These are phyloP conservation scores for Nannochloropsis gaditana DNA, from an alignment of 108 stramenopile genomes.

Conservation along the genomic window DNA sequence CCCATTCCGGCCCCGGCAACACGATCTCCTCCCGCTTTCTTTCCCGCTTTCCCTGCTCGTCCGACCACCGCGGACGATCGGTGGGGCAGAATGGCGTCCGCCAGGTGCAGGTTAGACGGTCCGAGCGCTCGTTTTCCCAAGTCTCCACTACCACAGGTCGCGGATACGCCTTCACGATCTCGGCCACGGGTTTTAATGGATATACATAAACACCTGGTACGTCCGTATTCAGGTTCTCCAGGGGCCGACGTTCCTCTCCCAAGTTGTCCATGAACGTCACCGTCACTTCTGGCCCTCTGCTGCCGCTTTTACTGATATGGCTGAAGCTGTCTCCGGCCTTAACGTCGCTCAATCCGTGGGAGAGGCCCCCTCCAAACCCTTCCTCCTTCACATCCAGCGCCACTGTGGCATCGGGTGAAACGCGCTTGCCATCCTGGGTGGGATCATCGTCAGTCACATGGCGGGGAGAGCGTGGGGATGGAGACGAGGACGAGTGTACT, in stretches of 20 bases:
- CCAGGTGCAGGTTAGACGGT: not conserved
- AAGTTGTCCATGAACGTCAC: not conserved
- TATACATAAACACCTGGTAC: not conserved
- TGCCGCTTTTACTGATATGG: not conserved
- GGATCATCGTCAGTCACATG: not conserved
- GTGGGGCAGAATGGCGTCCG: not conserved
- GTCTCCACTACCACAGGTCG: not conserved
- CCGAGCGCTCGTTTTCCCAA: slow-evolving; percentile 7
- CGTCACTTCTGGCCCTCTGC: not conserved
- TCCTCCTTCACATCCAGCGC: slow-evolving; percentile 10
- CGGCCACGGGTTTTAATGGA: not conserved
- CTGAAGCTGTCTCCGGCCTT: not conserved
- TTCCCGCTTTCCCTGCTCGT: not conserved
- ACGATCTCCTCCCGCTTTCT: not conserved
- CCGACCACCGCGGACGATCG: not conserved
- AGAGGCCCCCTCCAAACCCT: not conserved
- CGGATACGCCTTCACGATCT: not conserved
- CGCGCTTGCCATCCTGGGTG: not conserved
- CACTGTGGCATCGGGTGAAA: not conserved
- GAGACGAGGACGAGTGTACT: not conserved
- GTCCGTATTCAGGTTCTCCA: not conserved
- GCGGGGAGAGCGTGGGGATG: not conserved
- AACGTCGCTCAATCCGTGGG: not conserved
- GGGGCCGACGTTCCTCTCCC: not conserved
- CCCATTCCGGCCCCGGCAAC: not conserved